Evolutionary conservation across 2,329 filamentous ascomycete species (phyloP).

Genomic region (Chaetomium strumarium): DNA sequence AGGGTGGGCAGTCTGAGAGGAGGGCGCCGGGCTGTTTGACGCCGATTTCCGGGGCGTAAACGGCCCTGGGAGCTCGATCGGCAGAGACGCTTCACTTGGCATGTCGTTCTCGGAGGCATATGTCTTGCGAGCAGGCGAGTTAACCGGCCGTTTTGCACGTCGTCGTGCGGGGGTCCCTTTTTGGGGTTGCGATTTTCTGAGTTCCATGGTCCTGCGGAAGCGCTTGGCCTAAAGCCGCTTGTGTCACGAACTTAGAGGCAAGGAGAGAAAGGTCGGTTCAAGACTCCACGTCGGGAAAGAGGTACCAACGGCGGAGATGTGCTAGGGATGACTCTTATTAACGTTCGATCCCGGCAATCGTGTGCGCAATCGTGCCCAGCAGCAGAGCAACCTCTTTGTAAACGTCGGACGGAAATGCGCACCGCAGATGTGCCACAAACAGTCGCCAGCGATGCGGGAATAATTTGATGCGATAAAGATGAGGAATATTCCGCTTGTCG

Average conservation of each 20-base stretch:
- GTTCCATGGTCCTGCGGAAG: constrained; percentile 19
- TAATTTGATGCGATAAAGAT: no score
- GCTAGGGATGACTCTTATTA: constrained; percentile 1
- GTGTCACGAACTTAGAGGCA: neutral
- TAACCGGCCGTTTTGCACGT: constrained; percentile 34
- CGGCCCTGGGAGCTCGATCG: constrained; percentile 32
- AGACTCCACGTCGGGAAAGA: constrained; percentile 2
- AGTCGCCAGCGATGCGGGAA: no score
- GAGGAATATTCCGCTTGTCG: no score
- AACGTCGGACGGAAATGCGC: no score
- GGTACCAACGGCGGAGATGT: neutral
- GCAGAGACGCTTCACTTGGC: constrained; percentile 31
- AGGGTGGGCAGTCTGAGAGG: constrained; percentile 27
- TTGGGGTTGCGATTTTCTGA: constrained; percentile 24
- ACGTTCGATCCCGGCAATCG: neutral
- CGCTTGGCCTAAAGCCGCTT: neutral
- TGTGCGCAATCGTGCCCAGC: constrained; percentile 11
- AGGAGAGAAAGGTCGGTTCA: neutral
- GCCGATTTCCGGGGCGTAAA: constrained; percentile 43
- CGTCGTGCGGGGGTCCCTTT: constrained; percentile 36
- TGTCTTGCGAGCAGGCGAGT: constrained; percentile 42
- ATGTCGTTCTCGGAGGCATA: constrained; percentile 56
- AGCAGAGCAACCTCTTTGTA: constrained; percentile 4
- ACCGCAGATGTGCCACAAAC: no score
- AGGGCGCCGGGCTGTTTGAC: constrained; percentile 32